phyloP scores from a whole-genome alignment of 1,284 basidiomycete genomes.

The Cutaneotrichosporon dermatis region DNA sequence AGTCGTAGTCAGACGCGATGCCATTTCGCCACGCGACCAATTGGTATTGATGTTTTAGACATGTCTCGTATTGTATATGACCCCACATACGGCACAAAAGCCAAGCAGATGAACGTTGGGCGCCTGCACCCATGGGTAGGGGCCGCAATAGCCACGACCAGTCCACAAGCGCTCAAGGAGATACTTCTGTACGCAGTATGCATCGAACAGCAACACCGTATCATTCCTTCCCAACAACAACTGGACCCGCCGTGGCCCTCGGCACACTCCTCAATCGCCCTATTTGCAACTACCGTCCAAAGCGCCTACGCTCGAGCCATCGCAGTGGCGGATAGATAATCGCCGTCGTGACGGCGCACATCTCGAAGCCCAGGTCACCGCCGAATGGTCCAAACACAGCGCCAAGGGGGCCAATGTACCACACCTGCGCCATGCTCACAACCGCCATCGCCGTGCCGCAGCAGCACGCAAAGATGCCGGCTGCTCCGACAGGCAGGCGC shows the following conservation, averaged over 20 bases:
- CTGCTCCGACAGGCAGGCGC: constrained; percentile 57
- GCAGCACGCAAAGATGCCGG: constrained; percentile 55
- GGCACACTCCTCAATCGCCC: too few species aligned
- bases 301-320: constrained; percentile 29
- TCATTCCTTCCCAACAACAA: too few species aligned
- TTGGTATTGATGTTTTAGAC: background rate
- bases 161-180: too few species aligned
- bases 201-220: too few species aligned
- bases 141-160: too few species aligned
- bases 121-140: too few species aligned
- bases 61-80: too few species aligned
- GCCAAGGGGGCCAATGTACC: constrained; percentile 58
- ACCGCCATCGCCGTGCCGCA: constrained; percentile 54
- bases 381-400: constrained; percentile 52
- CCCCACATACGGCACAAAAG: too few species aligned
- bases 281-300: constrained; percentile 15
- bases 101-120: too few species aligned
- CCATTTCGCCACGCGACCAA: constrained; percentile 10
- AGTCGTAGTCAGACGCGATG: constrained; percentile 12
- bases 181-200: too few species aligned
- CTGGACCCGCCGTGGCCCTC: too few species aligned
- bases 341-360: constrained; percentile 32
- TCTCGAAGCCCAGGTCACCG: constrained; percentile 60
- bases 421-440: constrained; percentile 37
- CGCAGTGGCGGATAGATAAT: constrained; percentile 35